phyloP scores from a whole-genome alignment of 2,329 filamentous ascomycete genomes.

The Ploettnerulaceae sp. region DNA sequence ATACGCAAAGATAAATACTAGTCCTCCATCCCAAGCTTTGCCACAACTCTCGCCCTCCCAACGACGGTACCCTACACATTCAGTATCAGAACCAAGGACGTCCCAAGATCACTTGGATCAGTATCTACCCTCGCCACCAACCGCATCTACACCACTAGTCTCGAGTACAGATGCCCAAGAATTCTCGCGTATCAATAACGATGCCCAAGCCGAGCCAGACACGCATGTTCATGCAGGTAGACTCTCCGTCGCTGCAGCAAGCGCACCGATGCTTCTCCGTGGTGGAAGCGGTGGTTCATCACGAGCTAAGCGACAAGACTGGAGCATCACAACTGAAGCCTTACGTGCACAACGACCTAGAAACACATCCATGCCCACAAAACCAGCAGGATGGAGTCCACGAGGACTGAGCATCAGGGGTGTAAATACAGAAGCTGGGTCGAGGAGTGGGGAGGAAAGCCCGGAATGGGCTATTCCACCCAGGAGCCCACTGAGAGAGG shows the following conservation, averaged over 20 bases:
- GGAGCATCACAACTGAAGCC: conserved; percentile 6
- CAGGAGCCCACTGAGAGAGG: conserved; percentile 3
- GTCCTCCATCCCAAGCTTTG: not conserved
- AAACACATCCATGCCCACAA: not conserved
- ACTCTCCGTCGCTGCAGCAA: not conserved
- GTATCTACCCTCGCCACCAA: not conserved
- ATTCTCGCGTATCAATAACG: conserved; percentile 14
- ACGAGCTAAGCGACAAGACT: not conserved
- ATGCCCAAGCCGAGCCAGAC: conserved; percentile 6
- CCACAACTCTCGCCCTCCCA: not conserved
- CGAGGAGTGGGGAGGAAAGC: not conserved
- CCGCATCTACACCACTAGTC: not conserved
- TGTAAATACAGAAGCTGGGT: not conserved
- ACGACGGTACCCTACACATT: not conserved
- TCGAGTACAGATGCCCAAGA: conserved; percentile 13
- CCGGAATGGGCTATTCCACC: conserved; percentile 7
- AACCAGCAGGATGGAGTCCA: conserved; percentile 1
- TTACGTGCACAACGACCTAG: not conserved
- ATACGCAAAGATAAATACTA: not conserved
- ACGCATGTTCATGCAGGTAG: conserved; percentile 5
- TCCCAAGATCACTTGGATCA: not conserved
- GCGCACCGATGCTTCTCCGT: conserved; percentile 5
- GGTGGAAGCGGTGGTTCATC: conserved; percentile 4
- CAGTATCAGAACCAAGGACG: not conserved
- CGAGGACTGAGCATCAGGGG: not conserved